Evolutionary conservation across 2,329 filamentous ascomycete species (phyloP).

Genomic region (Xylariaceae sp.): DNA sequence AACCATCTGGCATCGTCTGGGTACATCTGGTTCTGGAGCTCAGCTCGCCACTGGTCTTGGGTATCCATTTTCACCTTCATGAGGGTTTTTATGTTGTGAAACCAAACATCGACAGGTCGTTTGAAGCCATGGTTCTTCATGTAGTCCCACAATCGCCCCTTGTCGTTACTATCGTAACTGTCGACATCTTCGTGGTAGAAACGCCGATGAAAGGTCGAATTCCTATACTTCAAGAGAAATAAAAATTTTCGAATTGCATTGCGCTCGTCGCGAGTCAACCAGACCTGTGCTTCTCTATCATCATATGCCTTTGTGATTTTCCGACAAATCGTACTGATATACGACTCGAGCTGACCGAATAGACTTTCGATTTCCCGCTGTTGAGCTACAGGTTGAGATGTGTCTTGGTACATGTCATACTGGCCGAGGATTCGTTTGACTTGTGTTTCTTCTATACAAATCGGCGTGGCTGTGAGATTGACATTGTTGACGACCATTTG

Average conservation of each 20-base stretch:
- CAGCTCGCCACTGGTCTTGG: slow-evolving; percentile 16
- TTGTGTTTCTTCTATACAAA: slow-evolving; percentile 18
- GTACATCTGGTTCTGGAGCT: slow-evolving; percentile 24
- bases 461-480: slow-evolving; percentile 15
- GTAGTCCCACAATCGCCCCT: slow-evolving; percentile 19
- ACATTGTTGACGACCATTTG: slow-evolving; percentile 27
- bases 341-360: slow-evolving; percentile 24
- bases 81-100: slow-evolving; percentile 26
- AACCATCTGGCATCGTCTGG: slow-evolving; percentile 26
- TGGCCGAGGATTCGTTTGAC: slow-evolving; percentile 24
- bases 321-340: slow-evolving; percentile 17
- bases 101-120: slow-evolving; percentile 30
- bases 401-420: slow-evolving; percentile 29
- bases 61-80: slow-evolving; percentile 30
- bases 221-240: slow-evolving; percentile 45
- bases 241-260: slow-evolving; percentile 44
- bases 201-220: slow-evolving; percentile 33
- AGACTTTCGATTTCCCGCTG: slow-evolving; percentile 23
- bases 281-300: slow-evolving; percentile 4
- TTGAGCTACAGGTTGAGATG: slow-evolving; percentile 16
- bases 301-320: slow-evolving; percentile 19
- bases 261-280: slow-evolving; percentile 20
- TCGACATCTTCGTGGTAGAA: slow-evolving; percentile 30
- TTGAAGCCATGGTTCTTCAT: slow-evolving; percentile 24
- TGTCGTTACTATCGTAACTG: slow-evolving; percentile 32